Conservation (phyloP, 352 stramenopile genomes). For the Pseudoperonospora humuli region DNA sequence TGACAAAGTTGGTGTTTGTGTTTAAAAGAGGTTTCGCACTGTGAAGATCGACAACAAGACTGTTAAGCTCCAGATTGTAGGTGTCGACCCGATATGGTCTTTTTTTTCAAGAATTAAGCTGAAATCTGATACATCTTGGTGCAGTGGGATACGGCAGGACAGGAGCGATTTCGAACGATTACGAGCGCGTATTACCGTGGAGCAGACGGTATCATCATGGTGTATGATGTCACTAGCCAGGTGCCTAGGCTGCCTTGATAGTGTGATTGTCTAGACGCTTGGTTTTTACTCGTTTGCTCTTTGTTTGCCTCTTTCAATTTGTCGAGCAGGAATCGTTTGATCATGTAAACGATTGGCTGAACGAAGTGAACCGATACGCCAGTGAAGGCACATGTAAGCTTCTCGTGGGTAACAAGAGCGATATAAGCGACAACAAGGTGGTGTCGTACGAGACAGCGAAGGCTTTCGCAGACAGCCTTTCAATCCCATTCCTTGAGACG, state of each 20-base stretch:
- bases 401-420: slow-evolving; percentile 99
- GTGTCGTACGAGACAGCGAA: slow-evolving; percentile 96
- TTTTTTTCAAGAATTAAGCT: background rate
- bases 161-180: slow-evolving; percentile 98
- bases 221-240: slow-evolving; percentile 99
- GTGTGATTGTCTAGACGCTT: background rate
- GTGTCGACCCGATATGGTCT: slow-evolving; percentile 6
- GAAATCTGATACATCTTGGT: background rate
- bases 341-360: slow-evolving; percentile 99
- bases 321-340: slow-evolving; percentile 93
- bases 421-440: slow-evolving; percentile 94
- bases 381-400: slow-evolving; percentile 98
- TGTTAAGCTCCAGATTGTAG: slow-evolving; percentile 96
- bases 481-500: slow-evolving; percentile 98
- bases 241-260: slow-evolving; percentile 13
- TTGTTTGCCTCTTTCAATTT: background rate
- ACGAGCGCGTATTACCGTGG: slow-evolving; percentile 98
- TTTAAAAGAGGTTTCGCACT: slow-evolving; percentile 87
- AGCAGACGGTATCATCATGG: slow-evolving; percentile 95
- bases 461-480: slow-evolving; percentile 94
- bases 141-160: slow-evolving; percentile 96
- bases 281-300: background rate
- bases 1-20: background rate
- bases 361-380: slow-evolving; percentile 98
- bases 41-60: slow-evolving; percentile 99